Conservation (phyloP, 2,329 filamentous ascomycete species). For the Hortaea werneckii region DNA sequence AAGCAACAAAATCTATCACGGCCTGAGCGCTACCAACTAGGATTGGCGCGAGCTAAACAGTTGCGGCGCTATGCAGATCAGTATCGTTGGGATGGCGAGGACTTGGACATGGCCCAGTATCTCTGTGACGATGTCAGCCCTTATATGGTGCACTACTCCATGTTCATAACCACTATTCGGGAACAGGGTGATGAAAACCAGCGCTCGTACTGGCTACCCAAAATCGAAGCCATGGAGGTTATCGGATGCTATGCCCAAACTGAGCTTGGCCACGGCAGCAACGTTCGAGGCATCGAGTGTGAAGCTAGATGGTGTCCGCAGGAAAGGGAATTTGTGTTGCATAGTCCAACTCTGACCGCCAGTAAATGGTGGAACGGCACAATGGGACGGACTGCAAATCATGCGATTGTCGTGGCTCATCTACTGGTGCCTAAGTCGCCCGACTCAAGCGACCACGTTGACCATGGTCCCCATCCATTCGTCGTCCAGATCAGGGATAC, state of each 20-base stretch:
- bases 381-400: conserved; percentile 44
- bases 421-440: conserved; percentile 33
- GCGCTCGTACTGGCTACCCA: conserved; percentile 39
- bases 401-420: conserved; percentile 46
- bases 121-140: conserved; percentile 45
- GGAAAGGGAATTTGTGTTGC: conserved; percentile 39
- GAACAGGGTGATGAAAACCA: conserved; percentile 42
- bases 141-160: conserved; percentile 41
- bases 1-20: conserved; percentile 42
- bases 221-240: conserved; percentile 40
- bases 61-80: conserved; percentile 37
- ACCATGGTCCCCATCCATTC: conserved; percentile 43
- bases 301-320: conserved; percentile 37
- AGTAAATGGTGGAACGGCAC: conserved; percentile 48
- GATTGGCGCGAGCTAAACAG: conserved; percentile 42
- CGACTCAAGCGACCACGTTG: conserved; percentile 26
- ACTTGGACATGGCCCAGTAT: conserved; percentile 43
- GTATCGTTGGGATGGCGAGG: conserved; percentile 40
- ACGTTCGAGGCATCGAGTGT: conserved; percentile 41
- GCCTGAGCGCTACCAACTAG: conserved; percentile 43
- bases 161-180: conserved; percentile 43
- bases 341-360: conserved; percentile 42
- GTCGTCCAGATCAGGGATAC: conserved; percentile 42
- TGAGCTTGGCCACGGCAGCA: conserved; percentile 44
- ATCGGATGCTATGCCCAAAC: conserved; percentile 30